Conservation (phyloP, 139 green algal genomes). For the Pycnococcus provasolii region DNA sequence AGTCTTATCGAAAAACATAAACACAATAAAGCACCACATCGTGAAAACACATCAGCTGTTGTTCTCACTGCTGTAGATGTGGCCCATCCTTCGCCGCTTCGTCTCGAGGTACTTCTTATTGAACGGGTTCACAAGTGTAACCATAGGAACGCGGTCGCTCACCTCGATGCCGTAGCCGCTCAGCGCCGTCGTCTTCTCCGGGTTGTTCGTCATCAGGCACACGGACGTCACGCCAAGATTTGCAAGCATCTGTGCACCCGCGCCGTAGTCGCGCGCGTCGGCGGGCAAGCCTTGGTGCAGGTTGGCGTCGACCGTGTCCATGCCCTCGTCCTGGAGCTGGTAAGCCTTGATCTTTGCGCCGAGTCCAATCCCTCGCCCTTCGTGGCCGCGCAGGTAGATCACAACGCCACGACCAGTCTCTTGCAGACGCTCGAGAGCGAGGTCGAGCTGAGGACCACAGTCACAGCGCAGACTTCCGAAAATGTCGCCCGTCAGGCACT, state of each 20-base stretch:
- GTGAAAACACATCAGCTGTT: not conserved
- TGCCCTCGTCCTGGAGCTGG: constrained; percentile 41
- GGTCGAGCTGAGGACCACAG: constrained; percentile 37
- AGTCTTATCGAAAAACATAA: no score
- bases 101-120: constrained; percentile 43
- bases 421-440: constrained; percentile 38
- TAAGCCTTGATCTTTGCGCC: constrained; percentile 42
- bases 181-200: constrained; percentile 39
- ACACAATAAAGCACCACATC: no score
- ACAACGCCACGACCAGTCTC: constrained; percentile 35
- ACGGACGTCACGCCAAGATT: constrained; percentile 40
- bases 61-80: constrained; percentile 29
- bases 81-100: constrained; percentile 41
- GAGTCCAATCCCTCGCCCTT: constrained; percentile 43
- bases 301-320: constrained; percentile 49
- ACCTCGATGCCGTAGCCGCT: constrained; percentile 28
- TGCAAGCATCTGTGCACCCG: constrained; percentile 36
- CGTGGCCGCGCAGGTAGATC: constrained; percentile 44
- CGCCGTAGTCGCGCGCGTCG: constrained; percentile 42
- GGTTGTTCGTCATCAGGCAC: constrained; percentile 49
- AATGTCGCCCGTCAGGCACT: constrained; percentile 49
- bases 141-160: constrained; percentile 17
- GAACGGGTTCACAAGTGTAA: constrained; percentile 32
- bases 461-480: constrained; percentile 39
- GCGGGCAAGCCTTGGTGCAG: constrained; percentile 42